Base-by-base conservation (phyloP, 371 early-diverging fungal genomes). In the Mortierella sp. region DNA sequence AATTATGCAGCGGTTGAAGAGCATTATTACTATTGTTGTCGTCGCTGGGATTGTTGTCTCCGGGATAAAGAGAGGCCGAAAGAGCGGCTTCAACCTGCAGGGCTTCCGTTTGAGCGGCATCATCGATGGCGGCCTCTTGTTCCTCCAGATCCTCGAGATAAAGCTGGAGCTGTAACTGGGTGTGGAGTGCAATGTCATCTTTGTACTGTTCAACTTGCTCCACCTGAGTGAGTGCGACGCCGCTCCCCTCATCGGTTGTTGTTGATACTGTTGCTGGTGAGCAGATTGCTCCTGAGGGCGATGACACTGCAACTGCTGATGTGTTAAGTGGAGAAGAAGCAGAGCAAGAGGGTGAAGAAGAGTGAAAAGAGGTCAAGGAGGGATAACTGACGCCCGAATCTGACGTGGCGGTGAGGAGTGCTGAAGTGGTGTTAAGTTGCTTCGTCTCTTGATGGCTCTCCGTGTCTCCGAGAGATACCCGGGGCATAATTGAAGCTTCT, bases 141-240 rank as follows among this genome's bases (percentile, higher is more conserved):
- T 69, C 60, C n/a, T 64, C 65, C n/a, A 69, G 31, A 6, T 76
- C 78, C 19, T 76, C 57, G 15, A 64, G 50, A 34, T 76, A 69
- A 14, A 50, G 30, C 30, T 75, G 76, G 15, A 75, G 56, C 27
- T 76, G 78, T 24, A 76, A 28, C 17, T 69, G 70, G 5, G 78
- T 60, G 32, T 70, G 70, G 8, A 65, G 44, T 15, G 46, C 54
- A 34, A 47, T 12, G 14, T 75, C 75, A 6, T 69, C 64, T 6
- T 69, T 67, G 56, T 55, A 56, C 17, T 68, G 69, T 30, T 50
- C 62, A 26, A 54, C 56, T 19, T 65, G 57, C 9, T 37, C 58
- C 7, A 61, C 53, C 17, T 49, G 46, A n/a, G 56, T 17, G 12
- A 21, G 30, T 27, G 32, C 42, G 19, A n/a, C 15, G 12, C 26